A percentile compares a stretch with the other conserved stretches of the same genome.
These are phyloP conservation scores for Boletus vinaceobasis DNA, from an alignment of 768 basidiomycete species.

Conservation along the genomic window DNA sequence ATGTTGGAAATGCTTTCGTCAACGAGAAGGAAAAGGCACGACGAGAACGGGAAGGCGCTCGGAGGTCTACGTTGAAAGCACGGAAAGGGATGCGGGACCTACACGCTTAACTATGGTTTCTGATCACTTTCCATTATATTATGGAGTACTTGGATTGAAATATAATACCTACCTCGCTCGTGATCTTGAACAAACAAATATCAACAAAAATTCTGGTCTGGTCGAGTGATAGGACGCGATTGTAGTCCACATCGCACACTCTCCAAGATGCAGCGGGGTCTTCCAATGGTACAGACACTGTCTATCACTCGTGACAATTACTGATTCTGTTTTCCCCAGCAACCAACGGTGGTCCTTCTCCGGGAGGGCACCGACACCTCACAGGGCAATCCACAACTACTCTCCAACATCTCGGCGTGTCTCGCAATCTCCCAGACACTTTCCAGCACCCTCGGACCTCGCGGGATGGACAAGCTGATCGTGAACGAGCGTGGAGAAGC, in stretches of 20 bases:
- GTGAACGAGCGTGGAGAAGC: slow-evolving; percentile 92
- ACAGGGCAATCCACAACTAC: slow-evolving; percentile 86
- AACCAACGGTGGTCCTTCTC: slow-evolving; percentile 96
- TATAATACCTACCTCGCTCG: not conserved
- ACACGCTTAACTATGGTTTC: slow-evolving; percentile 2
- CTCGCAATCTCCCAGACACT: slow-evolving; percentile 90
- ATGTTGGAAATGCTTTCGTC: slow-evolving; percentile 71
- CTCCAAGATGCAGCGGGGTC: slow-evolving; percentile 76
- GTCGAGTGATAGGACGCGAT: slow-evolving; percentile 4
- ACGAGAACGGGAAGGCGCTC: slow-evolving; percentile 48
- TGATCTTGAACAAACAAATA: slow-evolving; percentile 18
- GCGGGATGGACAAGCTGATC: slow-evolving; percentile 99
- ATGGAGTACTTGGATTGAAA: not conserved
- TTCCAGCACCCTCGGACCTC: slow-evolving; percentile 91
- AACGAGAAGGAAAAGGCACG: slow-evolving; percentile 50
- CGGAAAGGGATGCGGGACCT: slow-evolving; percentile 27
- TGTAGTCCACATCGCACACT: slow-evolving; percentile 7
- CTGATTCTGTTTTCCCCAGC: slow-evolving; percentile 45
- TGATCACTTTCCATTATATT: not conserved
- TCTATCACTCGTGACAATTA: not conserved
- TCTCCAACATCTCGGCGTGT: slow-evolving; percentile 96
- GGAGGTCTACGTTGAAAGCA: slow-evolving; percentile 38
- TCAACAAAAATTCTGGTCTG: slow-evolving; percentile 8
- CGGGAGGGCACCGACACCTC: slow-evolving; percentile 96
- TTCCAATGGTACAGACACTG: slow-evolving; percentile 62